Percentiles rank a stretch among this genome's conserved stretches.
These are phyloP conservation scores for Wakefieldia striispora DNA, from an alignment of 768 basidiomycete species.

Conservation along the genomic window DNA sequence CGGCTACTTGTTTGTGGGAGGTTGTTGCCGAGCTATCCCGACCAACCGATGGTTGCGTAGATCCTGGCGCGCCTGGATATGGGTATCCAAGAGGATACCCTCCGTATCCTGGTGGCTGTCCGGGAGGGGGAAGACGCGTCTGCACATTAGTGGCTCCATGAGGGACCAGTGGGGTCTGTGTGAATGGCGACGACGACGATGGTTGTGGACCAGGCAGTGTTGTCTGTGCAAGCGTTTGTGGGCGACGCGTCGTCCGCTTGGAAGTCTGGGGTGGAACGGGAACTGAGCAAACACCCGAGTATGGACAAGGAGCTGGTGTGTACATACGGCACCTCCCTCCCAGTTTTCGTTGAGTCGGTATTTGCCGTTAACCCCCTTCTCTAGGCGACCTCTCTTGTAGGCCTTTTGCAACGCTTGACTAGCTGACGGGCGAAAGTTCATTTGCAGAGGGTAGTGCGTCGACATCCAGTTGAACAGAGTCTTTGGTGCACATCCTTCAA, in stretches of 20 bases:
- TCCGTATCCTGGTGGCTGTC: slow-evolving; percentile 35
- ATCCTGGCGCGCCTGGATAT: slow-evolving; percentile 23
- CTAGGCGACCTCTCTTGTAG: slow-evolving; percentile 74
- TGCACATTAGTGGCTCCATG: slow-evolving; percentile 34
- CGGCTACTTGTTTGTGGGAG: slow-evolving; percentile 14
- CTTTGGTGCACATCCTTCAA: slow-evolving; percentile 81
- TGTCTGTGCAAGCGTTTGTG: slow-evolving; percentile 48
- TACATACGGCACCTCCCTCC: slow-evolving; percentile 78
- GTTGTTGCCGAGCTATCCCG: slow-evolving; percentile 3
- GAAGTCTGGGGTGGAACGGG: slow-evolving; percentile 52
- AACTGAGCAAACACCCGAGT: slow-evolving; percentile 6
- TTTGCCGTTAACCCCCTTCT: slow-evolving; percentile 70
- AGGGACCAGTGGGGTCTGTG: slow-evolving; percentile 47
- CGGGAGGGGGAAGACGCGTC: slow-evolving; percentile 32
- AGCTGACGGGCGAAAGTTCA: slow-evolving; percentile 87
- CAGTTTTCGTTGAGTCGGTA: slow-evolving; percentile 74
- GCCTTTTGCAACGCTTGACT: slow-evolving; percentile 89
- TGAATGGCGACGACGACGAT: slow-evolving; percentile 52
- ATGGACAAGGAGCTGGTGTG: neutral
- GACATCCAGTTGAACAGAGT: slow-evolving; percentile 85
- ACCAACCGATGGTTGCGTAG: neutral
- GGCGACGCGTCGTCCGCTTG: slow-evolving; percentile 74
- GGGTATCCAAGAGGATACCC: slow-evolving; percentile 40
- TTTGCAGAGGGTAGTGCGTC: slow-evolving; percentile 74
- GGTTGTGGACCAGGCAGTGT: slow-evolving; percentile 29